Base-by-base conservation (phyloP, 148 eudicot species). In the Spergularia marina region DNA sequence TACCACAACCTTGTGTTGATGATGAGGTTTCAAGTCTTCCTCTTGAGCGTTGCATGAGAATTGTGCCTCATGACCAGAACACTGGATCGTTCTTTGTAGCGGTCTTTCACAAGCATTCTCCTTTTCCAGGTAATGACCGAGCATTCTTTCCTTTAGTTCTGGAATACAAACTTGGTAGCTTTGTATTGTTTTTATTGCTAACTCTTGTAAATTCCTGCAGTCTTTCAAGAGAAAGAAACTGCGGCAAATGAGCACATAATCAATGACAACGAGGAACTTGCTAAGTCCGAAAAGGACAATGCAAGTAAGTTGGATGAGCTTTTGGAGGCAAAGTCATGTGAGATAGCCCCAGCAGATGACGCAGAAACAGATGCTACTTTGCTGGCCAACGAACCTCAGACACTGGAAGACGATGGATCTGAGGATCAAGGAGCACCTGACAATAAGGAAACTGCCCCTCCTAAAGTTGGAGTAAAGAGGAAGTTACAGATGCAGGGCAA, bases 1-100 rank as follows among this genome's bases (percentile, higher is more conserved):
- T 73, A 55, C 75, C 83, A 72, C 51, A 74, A 16, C 44, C 77
- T 57, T 79, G 78, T 68, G 72, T 34, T 59, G 85, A 87, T 36
- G 86, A 79, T 64, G 97, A 92, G 79, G 73, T 83, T 76, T 95
- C 94, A 60, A 81, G 68, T 79, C 83, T 95, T 34, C 97, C 99
- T 68, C 87, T 95, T 65, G 99, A 92, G 82, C 89, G 84, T 58
- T 95, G 99, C 82, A 92, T 95, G 92, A 87, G 99, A 81, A 89
- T 95, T 84, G 88, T 95, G 70, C 99, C 99, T 63, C 99, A 95
- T 87, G 99, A 95, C 77, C 99, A 95, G 80, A 92, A 95, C 79
- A 89, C 83, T 69, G 99, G 99, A 69, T 91, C 99, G 76, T 95
- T 95, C 83, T 95, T 95, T 78, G 87, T 95, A 78, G 97, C 99